phyloP scores from a whole-genome alignment of 164 flowering plant species.

The Platanus orientalis region DNA sequence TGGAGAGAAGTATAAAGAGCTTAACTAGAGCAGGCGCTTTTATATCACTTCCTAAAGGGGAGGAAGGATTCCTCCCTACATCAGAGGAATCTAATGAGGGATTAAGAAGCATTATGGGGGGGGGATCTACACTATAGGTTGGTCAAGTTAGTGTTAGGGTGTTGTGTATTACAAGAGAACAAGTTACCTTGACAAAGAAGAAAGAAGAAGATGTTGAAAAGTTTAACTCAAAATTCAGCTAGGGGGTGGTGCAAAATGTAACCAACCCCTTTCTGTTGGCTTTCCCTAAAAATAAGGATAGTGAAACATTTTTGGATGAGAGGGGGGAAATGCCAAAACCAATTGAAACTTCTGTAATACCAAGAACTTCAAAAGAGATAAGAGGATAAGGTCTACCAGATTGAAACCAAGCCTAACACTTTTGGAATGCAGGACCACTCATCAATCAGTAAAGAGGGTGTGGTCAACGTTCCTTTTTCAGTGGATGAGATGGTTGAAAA shows the following conservation, averaged over 20 bases:
- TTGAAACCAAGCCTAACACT: constrained; percentile 13
- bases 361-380: constrained; percentile 18
- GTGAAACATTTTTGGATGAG: constrained; percentile 73
- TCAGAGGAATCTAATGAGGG: constrained; percentile 75
- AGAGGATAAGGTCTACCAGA: constrained; percentile 15
- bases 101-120: constrained; percentile 48
- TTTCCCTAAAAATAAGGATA: constrained; percentile 70
- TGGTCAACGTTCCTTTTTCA: constrained; percentile 20
- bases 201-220: constrained; percentile 48
- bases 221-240: constrained; percentile 27
- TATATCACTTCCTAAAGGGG: constrained; percentile 83
- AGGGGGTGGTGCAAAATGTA: constrained; percentile 58
- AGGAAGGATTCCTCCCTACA: constrained; percentile 85
- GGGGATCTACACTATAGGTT: constrained; percentile 52
- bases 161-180: constrained; percentile 65
- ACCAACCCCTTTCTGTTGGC: constrained; percentile 89
- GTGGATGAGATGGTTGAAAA: constrained; percentile 24
- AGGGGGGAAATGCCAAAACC: constrained; percentile 39
- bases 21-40: constrained; percentile 74
- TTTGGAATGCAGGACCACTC: constrained; percentile 20
- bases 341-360: constrained; percentile 16
- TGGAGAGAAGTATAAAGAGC: constrained; percentile 85
- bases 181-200: constrained; percentile 84
- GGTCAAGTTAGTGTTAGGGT: constrained; percentile 88
- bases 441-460: constrained; percentile 8